A percentile compares a stretch with the other conserved stretches of the same genome.
These are phyloP conservation scores for Cryptococcus maquisensis DNA, from an alignment of 1,284 basidiomycete species.

Conservation along the genomic window DNA sequence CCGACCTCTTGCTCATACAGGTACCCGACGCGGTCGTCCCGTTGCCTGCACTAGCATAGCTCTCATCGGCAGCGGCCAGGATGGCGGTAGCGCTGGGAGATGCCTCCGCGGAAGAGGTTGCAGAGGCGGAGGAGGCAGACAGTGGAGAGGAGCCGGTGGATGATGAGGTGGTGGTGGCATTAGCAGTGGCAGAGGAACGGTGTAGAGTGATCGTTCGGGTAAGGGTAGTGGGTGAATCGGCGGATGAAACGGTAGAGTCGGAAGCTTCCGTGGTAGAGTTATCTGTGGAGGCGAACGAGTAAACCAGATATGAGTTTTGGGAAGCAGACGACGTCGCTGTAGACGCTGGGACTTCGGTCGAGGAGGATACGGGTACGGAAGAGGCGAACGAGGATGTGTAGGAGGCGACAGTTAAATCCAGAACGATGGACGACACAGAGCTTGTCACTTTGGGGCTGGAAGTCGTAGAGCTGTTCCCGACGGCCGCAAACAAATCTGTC, in stretches of 20 bases:
- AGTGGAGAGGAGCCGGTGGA: background rate
- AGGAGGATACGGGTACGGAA: background rate
- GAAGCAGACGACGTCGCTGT: background rate
- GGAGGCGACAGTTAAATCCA: background rate
- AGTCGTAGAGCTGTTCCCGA: background rate
- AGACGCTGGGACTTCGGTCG: background rate
- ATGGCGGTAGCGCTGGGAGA: background rate
- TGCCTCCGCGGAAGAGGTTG: background rate
- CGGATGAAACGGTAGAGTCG: background rate
- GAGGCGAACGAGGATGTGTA: too few relatives aligned
- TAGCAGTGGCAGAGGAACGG: background rate
- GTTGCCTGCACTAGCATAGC: background rate
- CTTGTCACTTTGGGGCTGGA: background rate
- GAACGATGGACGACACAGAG: background rate
- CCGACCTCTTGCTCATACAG: background rate
- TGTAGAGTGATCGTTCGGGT: background rate
- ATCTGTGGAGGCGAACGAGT: background rate
- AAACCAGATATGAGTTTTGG: background rate
- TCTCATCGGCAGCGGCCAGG: background rate
- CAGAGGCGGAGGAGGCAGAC: background rate
- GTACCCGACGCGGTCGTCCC: background rate
- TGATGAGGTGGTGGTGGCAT: background rate
- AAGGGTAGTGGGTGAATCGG: background rate
- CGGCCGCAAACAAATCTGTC: slow-evolving; percentile 45
- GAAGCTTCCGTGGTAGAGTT: background rate